Evolutionary conservation across 441 rosid species (phyloP), one percentile per base, ranked within the genome.

Genomic region (Omphalea diandra): DNA sequence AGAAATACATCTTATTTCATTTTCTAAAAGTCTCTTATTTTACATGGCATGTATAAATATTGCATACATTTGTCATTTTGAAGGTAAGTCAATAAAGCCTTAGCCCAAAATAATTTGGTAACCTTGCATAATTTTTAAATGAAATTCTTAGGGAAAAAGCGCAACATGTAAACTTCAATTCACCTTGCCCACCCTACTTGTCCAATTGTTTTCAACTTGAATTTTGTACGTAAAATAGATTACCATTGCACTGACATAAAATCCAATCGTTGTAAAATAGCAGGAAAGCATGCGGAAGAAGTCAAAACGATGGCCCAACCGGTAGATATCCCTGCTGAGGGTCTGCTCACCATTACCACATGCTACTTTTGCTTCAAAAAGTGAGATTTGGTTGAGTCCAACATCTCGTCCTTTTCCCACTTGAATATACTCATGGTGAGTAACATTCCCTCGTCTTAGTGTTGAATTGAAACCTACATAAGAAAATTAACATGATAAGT

Each of bases 341-440:
- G 84, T 79, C 81, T 94, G 98, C 80, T 94, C 98, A 31, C 97
- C 98, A 61, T 94, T 94, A 24, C 98, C 98, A 71, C 97, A 90
- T 52, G 98, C 98, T 43, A 94, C 96, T 82, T 94, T 94, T 52
- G 98, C 97, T 85, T 91, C 98, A 70, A 94, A 94, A 73, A 94
- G 93, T 20, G 98, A 90, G 69, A 94, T 91, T 76, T 94, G 98
- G 83, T 90, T 90, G 68, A 94, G 86, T 69, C 98, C 98, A 49
- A 94, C 98, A 79, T 94, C 98, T 76, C 98, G 83, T 68, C 98
- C 98, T 83, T 94, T 94, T 49, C 98, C 98, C 77, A 94, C 97
- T 86, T 94, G 98, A 69, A 91, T 91, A 75, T 94, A 94, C 85
- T 91, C 98, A 70, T 91, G 98, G 81, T 94, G 98, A 77, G 98